phyloP scores from a whole-genome alignment of 2,329 filamentous ascomycete species.

The Bretziella fagacearum region DNA sequence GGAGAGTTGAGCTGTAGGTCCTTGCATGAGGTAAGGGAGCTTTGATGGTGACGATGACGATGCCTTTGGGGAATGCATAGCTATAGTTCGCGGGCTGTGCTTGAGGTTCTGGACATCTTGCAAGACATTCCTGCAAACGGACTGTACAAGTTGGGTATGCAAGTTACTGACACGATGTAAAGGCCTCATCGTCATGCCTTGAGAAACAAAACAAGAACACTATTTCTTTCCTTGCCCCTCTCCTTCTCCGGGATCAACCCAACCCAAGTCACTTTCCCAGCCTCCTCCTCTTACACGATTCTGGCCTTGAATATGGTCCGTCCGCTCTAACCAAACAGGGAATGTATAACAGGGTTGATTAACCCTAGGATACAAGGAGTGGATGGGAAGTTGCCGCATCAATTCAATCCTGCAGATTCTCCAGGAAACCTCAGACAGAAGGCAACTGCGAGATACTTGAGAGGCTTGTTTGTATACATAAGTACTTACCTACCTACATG shows the following conservation, averaged over 20 bases:
- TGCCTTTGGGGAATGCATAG: not conserved
- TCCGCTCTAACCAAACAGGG: too few species aligned
- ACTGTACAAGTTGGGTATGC: too few species aligned
- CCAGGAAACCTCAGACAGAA: not conserved
- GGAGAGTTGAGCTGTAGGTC: not conserved
- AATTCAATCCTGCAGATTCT: conserved; percentile 8
- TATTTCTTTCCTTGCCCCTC: too few species aligned
- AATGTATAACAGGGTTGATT: not conserved
- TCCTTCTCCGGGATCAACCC: too few species aligned
- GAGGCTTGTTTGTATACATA: not conserved
- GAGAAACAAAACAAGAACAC: too few species aligned
- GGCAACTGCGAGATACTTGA: not conserved
- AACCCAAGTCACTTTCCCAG: too few species aligned
- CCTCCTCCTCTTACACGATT: too few species aligned
- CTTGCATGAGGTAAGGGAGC: not conserved
- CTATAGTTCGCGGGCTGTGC: not conserved
- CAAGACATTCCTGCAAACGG: too few species aligned
- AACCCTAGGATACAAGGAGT: not conserved
- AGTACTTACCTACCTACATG: not conserved
- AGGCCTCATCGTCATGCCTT: too few species aligned
- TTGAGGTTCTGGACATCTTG: not conserved
- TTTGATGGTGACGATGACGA: not conserved
- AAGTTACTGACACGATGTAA: too few species aligned
- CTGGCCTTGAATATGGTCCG: too few species aligned
- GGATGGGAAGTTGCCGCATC: not conserved